phyloP scores from a whole-genome alignment of 352 stramenopile species.

The Discostella stelligera region DNA sequence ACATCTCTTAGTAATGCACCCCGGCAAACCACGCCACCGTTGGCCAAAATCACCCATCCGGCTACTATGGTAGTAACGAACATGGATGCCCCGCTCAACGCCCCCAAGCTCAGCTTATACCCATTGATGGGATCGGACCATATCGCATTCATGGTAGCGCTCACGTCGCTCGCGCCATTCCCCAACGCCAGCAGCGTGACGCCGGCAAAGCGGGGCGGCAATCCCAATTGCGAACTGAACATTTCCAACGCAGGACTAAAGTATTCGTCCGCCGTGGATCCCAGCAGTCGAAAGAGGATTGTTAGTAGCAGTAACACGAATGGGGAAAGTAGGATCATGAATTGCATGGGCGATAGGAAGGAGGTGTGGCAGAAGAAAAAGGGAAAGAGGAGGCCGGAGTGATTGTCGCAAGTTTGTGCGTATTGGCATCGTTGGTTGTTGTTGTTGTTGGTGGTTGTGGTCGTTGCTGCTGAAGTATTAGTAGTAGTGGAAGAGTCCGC shows the following conservation, averaged over 20 bases:
- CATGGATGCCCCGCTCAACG: constrained; percentile 89
- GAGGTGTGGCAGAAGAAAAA: constrained; percentile 1
- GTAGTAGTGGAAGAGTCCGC: too few relatives aligned
- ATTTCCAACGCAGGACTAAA: constrained; percentile 91
- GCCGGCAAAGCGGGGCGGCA: constrained; percentile 83
- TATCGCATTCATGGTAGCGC: constrained; percentile 58
- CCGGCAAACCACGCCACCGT: constrained; percentile 45
- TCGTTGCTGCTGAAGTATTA: too few relatives aligned
- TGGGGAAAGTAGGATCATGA: constrained; percentile 3
- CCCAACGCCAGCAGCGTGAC: constrained; percentile 95
- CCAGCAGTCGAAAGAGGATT: constrained; percentile 81
- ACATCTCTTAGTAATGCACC: constrained; percentile 81
- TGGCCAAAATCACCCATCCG: constrained; percentile 78
- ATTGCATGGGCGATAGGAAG: background rate
- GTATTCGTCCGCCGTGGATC: constrained; percentile 89
- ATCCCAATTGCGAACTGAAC: constrained; percentile 85
- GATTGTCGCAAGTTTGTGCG: background rate
- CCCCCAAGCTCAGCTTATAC: constrained; percentile 85
- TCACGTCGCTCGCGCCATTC: constrained; percentile 95
- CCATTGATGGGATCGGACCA: constrained; percentile 14
- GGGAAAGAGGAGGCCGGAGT: background rate
- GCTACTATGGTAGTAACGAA: constrained; percentile 92
- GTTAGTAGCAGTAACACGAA: constrained; percentile 25
- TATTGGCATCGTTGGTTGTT: background rate
- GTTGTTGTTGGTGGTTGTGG: too few relatives aligned